These are phyloP conservation scores for Theobroma grandiflorum DNA, from an alignment of 441 rosid species.

Conservation along the genomic window DNA sequence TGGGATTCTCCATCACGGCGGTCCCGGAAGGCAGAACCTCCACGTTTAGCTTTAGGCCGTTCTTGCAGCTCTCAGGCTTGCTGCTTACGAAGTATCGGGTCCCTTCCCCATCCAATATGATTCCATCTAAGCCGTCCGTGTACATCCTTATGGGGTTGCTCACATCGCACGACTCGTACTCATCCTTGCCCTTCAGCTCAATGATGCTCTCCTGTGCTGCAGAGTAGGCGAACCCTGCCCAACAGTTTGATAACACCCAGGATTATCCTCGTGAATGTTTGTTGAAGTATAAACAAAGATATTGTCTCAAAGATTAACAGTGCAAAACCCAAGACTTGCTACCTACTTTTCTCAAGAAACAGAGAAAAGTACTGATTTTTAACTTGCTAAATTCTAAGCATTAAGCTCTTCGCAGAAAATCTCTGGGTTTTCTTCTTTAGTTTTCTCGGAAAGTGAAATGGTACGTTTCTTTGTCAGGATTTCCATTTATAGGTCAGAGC, in stretches of 20 bases:
- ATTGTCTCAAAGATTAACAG: neutral
- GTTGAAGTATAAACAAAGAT: neutral
- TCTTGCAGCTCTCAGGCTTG: slow-evolving; percentile 50
- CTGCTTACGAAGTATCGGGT: slow-evolving; percentile 57
- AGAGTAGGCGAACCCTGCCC: slow-evolving; percentile 63
- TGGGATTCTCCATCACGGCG: slow-evolving; percentile 6
- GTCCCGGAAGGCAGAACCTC: slow-evolving; percentile 39
- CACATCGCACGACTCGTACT: slow-evolving; percentile 56
- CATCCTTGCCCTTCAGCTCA: slow-evolving; percentile 54
- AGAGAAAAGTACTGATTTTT: neutral
- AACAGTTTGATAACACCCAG: neutral
- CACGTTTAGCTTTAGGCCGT: slow-evolving; percentile 58
- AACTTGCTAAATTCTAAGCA: too few species aligned
- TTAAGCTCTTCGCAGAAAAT: neutral
- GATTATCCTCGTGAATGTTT: neutral
- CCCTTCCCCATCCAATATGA: slow-evolving; percentile 51
- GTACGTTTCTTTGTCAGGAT: neutral
- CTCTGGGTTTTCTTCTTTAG: neutral
- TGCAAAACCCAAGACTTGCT: neutral
- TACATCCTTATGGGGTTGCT: slow-evolving; percentile 55
- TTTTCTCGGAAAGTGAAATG: neutral
- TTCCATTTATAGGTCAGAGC: neutral
- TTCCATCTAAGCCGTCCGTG: slow-evolving; percentile 45
- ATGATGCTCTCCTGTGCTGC: slow-evolving; percentile 49
- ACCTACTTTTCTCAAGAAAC: neutral